Percentiles rank a stretch among this genome's conserved stretches.
phyloP scores from a whole-genome alignment of 805 yeast genomes.

The Cyberlindnera maritima region DNA sequence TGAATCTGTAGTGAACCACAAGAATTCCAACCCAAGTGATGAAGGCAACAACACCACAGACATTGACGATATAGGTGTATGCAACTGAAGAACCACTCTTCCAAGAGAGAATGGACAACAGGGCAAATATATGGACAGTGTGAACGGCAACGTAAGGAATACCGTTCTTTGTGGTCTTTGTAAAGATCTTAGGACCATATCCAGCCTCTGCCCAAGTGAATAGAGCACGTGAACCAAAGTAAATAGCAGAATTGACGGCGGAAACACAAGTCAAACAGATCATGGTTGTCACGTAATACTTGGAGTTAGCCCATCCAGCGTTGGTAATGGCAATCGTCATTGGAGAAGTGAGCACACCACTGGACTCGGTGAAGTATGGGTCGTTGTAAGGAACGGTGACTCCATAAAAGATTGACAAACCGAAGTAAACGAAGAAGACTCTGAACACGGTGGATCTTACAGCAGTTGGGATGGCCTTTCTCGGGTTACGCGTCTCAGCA shows the following conservation, averaged over 20 bases:
- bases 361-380: constrained; percentile 37
- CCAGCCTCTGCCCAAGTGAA: constrained; percentile 35
- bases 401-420: constrained; percentile 65
- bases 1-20: constrained; percentile 62
- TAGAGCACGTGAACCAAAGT: constrained; percentile 65
- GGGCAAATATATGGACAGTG: constrained; percentile 56
- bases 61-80: constrained; percentile 68
- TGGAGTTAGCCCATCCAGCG: constrained; percentile 39
- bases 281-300: constrained; percentile 68
- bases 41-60: constrained; percentile 72
- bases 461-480: constrained; percentile 68
- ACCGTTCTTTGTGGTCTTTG: constrained; percentile 52
- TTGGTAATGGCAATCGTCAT: constrained; percentile 58
- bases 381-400: constrained; percentile 67
- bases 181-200: constrained; percentile 54
- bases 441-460: constrained; percentile 63
- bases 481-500: constrained; percentile 69
- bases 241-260: constrained; percentile 68
- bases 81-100: constrained; percentile 53
- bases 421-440: constrained; percentile 61
- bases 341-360: constrained; percentile 55
- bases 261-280: constrained; percentile 61
- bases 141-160: constrained; percentile 64
- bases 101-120: constrained; percentile 55
- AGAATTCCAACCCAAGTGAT: constrained; percentile 68